Percentiles rank a stretch among this genome's conserved stretches.
phyloP scores from a whole-genome alignment of 352 stramenopile species.

The Pythium vanterpoolii region DNA sequence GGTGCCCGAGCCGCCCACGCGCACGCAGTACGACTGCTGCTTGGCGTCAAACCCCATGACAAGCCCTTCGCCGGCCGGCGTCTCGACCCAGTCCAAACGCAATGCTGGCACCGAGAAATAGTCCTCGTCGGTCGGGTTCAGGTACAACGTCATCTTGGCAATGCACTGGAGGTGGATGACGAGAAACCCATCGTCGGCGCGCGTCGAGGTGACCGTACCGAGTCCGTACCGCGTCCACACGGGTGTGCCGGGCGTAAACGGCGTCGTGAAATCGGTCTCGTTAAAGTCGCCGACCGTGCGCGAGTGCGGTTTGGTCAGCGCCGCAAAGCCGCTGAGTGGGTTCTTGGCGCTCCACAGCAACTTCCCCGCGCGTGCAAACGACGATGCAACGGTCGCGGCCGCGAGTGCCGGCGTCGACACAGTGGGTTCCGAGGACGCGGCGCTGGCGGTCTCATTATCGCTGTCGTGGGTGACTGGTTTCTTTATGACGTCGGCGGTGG shows the following conservation, averaged over 20 bases:
- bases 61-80: constrained; percentile 46
- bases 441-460: constrained; percentile 39
- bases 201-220: constrained; percentile 48
- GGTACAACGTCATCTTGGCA: constrained; percentile 36
- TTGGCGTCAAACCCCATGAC: constrained; percentile 49
- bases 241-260: constrained; percentile 33
- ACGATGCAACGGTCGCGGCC: constrained; percentile 38
- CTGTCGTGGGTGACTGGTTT: constrained; percentile 44
- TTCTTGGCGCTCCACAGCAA: constrained; percentile 48
- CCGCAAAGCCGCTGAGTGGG: constrained; percentile 19
- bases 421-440: constrained; percentile 17
- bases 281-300: constrained; percentile 43
- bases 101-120: constrained; percentile 56
- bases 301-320: constrained; percentile 28
- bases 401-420: constrained; percentile 1
- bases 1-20: constrained; percentile 34
- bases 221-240: constrained; percentile 67
- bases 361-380: constrained; percentile 55
- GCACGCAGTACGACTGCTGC: constrained; percentile 54
- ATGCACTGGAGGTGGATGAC: constrained; percentile 45
- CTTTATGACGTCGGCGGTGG: constrained; percentile 13
- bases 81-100: constrained; percentile 51
- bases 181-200: constrained; percentile 47
- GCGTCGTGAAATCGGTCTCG: constrained; percentile 37
- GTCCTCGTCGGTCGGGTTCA: constrained; percentile 35